These are phyloP conservation scores for Malus asiatica DNA, from an alignment of 306 rosid genomes.

Conservation along the genomic window DNA sequence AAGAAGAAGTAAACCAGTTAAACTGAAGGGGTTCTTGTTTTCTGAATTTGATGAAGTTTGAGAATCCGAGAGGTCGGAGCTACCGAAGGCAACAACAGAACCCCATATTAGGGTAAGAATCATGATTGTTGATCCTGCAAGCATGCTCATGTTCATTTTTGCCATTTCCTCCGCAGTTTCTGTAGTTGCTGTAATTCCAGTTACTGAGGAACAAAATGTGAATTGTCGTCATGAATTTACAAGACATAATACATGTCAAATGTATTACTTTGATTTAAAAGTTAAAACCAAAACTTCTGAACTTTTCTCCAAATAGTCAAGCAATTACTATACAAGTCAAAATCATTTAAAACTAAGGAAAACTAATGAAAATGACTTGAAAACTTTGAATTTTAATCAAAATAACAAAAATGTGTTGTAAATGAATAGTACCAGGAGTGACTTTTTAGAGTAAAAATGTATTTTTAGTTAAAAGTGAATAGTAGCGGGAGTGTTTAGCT, in stretches of 20 bases:
- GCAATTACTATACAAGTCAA: neutral
- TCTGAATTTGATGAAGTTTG: conserved; percentile 1
- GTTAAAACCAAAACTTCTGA: neutral
- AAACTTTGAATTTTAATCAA: too few relatives aligned
- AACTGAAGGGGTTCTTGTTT: conserved; percentile 8
- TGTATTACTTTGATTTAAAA: neutral
- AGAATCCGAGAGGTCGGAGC: conserved; percentile 21
- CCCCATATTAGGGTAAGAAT: conserved; percentile 33
- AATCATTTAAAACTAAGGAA: too few relatives aligned
- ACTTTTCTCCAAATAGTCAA: neutral
- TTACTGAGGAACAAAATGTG: conserved; percentile 5
- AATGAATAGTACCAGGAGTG: too few relatives aligned
- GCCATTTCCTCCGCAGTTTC: conserved; percentile 1
- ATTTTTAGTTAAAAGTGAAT: too few relatives aligned
- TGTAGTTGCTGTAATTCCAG: conserved; percentile 23
- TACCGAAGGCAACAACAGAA: conserved; percentile 26
- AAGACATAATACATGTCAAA: neutral
- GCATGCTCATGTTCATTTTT: conserved; percentile 22
- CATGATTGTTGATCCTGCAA: conserved; percentile 29
- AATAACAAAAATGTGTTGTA: too few relatives aligned
- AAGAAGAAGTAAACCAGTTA: conserved; percentile 13
- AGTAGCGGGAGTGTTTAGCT: too few relatives aligned
- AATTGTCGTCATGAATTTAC: neutral
- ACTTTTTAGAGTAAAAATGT: too few relatives aligned
- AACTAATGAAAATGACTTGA: too few relatives aligned